Base-by-base conservation (phyloP, 2,329 filamentous ascomycete species). In the Phialocephala sp. region DNA sequence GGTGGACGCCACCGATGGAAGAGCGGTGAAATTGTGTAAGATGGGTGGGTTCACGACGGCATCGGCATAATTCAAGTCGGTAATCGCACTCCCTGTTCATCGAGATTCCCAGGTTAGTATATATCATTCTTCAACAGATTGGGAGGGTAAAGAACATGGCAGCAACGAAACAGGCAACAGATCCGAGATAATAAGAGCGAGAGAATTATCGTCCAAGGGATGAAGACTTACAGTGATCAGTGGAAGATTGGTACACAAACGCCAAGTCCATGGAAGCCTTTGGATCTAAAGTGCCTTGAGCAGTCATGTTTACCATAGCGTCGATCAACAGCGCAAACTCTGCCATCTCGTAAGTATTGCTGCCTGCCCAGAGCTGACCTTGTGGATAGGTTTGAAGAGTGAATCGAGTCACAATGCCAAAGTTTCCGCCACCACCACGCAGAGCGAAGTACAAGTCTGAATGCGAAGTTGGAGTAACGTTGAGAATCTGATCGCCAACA, bases 391-490 rank as follows among this genome's bases (percentile, higher is more conserved):
- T 66, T 57, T 70, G 65, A 43, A 74, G 58, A 18, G 70, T 72
- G 66, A 74, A 77, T 35, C 69, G 62, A 4, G 75, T 76, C 9
- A 76, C 72, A 52, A 78, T 75, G 15, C 76, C 75, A 39, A 67
- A 70, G 54, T 69, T 70, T 24, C 60, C 60, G 8, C 64, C 67
- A 35, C 67, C 68, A n/a, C 67, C 68, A 35, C 64, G 64, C 11
- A 70, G 47, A n/a, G 57, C 65, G 37, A 64, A 62, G 54, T 67
- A 69, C 1, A 70, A 54, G 60, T 70, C 68, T 12, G 58, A 20
- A 52, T 70, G 18, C 9, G 24, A 37, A 4, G 45, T 67, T 12
- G 64, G 54, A 20, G 39, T 62, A 18, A 60, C 68, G 24, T 47
- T 62, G n/a, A 67, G 59, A 12, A 67, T 32, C 5, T 22, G n/a